These are phyloP conservation scores for Batkoa obscura DNA, from an alignment of 371 early-diverging fungal genomes.

Conservation along the genomic window DNA sequence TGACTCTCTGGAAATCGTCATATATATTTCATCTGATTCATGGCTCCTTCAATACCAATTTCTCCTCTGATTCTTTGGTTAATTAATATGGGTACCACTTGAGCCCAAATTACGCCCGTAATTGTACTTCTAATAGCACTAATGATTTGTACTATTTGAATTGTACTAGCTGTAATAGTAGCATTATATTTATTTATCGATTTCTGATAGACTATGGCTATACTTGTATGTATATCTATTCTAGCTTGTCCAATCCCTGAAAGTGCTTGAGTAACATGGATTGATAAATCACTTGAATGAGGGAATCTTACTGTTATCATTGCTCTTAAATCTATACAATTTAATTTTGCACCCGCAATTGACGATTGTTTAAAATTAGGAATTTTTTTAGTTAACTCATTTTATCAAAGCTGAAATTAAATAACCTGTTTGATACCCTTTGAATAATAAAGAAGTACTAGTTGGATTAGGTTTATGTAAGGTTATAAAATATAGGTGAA, in stretches of 20 bases:
- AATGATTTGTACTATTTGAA: not conserved
- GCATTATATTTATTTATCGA: not conserved
- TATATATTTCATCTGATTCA: not conserved
- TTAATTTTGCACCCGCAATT: conserved; percentile 14
- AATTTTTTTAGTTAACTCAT: not conserved
- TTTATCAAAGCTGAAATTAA: not conserved
- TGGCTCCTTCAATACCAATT: not conserved
- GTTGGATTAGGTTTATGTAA: not conserved
- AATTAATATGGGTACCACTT: not conserved
- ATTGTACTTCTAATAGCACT: not conserved
- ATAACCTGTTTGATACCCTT: not conserved
- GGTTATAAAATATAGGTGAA: not conserved
- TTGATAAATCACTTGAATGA: conserved; percentile 14
- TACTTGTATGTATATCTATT: conserved; percentile 13
- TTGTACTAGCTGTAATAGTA: not conserved
- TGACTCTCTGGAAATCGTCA: not conserved
- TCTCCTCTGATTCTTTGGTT: not conserved
- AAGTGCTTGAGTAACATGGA: conserved; percentile 20
- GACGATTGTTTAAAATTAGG: not conserved
- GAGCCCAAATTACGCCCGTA: not conserved
- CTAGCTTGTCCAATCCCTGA: conserved; percentile 23
- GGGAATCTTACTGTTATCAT: conserved; percentile 25
- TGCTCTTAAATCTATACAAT: conserved; percentile 18
- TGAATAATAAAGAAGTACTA: not conserved
- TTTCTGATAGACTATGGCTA: conserved; percentile 3